phyloP scores from a whole-genome alignment of 805 yeast genomes.

The Wickerhamomyces canadensis region DNA sequence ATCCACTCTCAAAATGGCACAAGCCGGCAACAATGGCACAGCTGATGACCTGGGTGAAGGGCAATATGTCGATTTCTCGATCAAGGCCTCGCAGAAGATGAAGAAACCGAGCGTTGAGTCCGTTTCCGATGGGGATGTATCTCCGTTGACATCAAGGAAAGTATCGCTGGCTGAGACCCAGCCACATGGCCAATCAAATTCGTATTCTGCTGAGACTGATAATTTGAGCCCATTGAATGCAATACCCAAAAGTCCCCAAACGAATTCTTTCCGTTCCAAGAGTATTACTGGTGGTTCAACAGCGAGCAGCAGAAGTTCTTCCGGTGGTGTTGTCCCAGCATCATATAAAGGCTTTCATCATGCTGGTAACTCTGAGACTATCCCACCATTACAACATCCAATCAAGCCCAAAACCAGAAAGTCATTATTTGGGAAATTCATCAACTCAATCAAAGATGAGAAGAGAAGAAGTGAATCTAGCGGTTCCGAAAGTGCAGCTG shows the following conservation, averaged over 20 bases:
- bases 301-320: neutral
- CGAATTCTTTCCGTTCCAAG: no score
- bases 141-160: conserved; percentile 17
- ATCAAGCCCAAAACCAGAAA: conserved; percentile 35
- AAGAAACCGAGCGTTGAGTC: neutral
- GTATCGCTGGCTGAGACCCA: conserved; percentile 20
- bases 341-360: conserved; percentile 28
- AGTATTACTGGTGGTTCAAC: no score
- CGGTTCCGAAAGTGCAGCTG: conserved; percentile 6
- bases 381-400: conserved; percentile 45
- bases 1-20: no score
- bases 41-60: no score
- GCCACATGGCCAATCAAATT: neutral
- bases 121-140: conserved; percentile 13
- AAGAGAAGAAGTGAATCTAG: conserved; percentile 7
- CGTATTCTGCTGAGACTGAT: neutral
- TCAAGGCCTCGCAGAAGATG: neutral
- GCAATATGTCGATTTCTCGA: no score
- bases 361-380: conserved; percentile 22
- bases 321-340: conserved; percentile 11
- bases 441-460: conserved; percentile 22
- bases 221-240: neutral
- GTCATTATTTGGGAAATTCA: conserved; percentile 24
- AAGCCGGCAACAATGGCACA: no score
- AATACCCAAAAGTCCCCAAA: neutral